phyloP scores from a whole-genome alignment of 257 asterid species.

The Fraxinus americana region DNA sequence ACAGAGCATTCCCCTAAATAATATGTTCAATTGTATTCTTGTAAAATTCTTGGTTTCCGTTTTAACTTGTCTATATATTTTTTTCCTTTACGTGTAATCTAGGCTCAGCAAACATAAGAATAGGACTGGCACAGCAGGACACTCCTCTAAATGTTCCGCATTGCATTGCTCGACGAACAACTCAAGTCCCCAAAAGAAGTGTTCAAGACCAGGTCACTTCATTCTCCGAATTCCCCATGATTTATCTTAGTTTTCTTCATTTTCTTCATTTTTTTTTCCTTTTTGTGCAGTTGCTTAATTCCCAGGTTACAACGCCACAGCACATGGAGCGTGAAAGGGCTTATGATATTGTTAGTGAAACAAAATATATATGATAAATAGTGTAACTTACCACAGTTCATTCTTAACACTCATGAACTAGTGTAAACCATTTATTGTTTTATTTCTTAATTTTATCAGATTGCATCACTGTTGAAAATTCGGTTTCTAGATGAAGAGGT shows the following conservation, averaged over 20 bases:
- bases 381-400: constrained; percentile 14
- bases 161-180: constrained; percentile 83
- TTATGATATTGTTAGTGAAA: constrained; percentile 79
- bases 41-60: constrained; percentile 5
- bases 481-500: constrained; percentile 85
- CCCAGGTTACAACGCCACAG: constrained; percentile 90
- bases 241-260: neutral
- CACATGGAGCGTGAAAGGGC: constrained; percentile 97
- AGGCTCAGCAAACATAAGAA: constrained; percentile 83
- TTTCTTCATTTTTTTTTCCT: neutral
- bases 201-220: constrained; percentile 77
- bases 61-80: neutral
- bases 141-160: constrained; percentile 71
- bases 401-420: neutral
- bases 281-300: constrained; percentile 72
- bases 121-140: constrained; percentile 89
- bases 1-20: constrained; percentile 50
- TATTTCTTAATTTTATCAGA: constrained; percentile 43
- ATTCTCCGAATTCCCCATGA: neutral
- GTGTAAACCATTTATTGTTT: neutral
- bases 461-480: constrained; percentile 87
- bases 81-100: constrained; percentile 19
- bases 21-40: neutral
- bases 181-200: constrained; percentile 66
- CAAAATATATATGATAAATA: neutral